Evolutionary conservation across 805 yeast genomes (phyloP).

Genomic region (Barnettozyma wickerhamii): DNA sequence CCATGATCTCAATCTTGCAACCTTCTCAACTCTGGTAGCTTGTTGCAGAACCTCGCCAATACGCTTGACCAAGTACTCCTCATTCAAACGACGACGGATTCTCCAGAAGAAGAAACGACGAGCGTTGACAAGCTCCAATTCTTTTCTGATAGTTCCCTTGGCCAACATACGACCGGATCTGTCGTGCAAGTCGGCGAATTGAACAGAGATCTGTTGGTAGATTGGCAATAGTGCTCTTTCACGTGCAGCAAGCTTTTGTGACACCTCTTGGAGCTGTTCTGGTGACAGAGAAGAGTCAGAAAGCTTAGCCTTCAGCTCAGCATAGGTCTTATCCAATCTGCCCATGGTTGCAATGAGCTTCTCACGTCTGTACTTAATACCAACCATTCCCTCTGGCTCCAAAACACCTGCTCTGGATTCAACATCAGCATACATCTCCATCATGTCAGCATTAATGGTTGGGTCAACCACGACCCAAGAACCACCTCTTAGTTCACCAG

Average conservation of each 20-base stretch:
- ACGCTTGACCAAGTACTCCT: slow-evolving; percentile 78
- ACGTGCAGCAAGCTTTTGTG: slow-evolving; percentile 68
- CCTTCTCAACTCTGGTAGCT: slow-evolving; percentile 71
- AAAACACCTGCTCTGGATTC: slow-evolving; percentile 96
- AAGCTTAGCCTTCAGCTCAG: slow-evolving; percentile 58
- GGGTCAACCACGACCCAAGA: slow-evolving; percentile 99
- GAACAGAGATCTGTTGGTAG: slow-evolving; percentile 88
- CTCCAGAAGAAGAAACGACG: slow-evolving; percentile 99
- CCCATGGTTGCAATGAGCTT: slow-evolving; percentile 87
- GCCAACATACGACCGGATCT: slow-evolving; percentile 97
- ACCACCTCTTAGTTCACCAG: slow-evolving; percentile 99
- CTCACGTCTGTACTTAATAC: slow-evolving; percentile 94
- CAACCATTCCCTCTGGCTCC: slow-evolving; percentile 99
- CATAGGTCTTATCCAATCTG: slow-evolving; percentile 77
- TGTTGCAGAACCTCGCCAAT: slow-evolving; percentile 58
- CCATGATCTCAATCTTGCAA: slow-evolving; percentile 86
- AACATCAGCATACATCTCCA: slow-evolving; percentile 99
- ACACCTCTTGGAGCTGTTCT: slow-evolving; percentile 62
- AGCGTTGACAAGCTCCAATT: slow-evolving; percentile 78
- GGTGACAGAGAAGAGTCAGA: slow-evolving; percentile 47
- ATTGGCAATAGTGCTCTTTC: slow-evolving; percentile 80
- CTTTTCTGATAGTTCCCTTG: slow-evolving; percentile 84
- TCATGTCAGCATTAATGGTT: slow-evolving; percentile 91
- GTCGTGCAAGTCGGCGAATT: slow-evolving; percentile 97
- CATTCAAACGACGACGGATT: slow-evolving; percentile 90